Percentiles rank a stretch among this genome's conserved stretches.
These are phyloP conservation scores for Aspergillus terreus DNA, from an alignment of 2,329 filamentous ascomycete species.

Conservation along the genomic window DNA sequence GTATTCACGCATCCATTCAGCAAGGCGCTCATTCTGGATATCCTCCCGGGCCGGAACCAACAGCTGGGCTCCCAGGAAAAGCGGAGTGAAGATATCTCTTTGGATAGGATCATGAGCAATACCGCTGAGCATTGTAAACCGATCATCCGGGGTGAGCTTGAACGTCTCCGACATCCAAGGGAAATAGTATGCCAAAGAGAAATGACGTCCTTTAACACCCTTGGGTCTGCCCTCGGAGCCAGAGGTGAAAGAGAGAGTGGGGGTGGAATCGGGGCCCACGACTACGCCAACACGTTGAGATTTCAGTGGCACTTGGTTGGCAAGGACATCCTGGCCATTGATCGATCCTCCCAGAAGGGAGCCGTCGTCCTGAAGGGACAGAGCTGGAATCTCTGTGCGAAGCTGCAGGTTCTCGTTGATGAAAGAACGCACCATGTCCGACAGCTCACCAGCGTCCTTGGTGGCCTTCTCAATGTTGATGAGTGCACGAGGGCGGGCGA, in stretches of 20 bases:
- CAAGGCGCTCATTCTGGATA: slow-evolving; percentile 79
- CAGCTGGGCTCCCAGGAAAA: slow-evolving; percentile 78
- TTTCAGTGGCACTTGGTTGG: slow-evolving; percentile 50
- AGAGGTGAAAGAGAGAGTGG: slow-evolving; percentile 70
- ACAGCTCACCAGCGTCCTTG: slow-evolving; percentile 62
- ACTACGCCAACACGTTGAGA: slow-evolving; percentile 63
- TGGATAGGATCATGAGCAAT: slow-evolving; percentile 65
- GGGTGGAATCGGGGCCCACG: slow-evolving; percentile 80
- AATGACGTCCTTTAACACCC: slow-evolving; percentile 84
- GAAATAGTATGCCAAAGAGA: slow-evolving; percentile 79
- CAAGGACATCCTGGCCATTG: slow-evolving; percentile 65
- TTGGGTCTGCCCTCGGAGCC: slow-evolving; percentile 77
- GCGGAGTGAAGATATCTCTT: slow-evolving; percentile 80
- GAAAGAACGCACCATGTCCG: slow-evolving; percentile 60
- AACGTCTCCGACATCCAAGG: slow-evolving; percentile 91
- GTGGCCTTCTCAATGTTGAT: slow-evolving; percentile 71
- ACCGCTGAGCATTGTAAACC: slow-evolving; percentile 78
- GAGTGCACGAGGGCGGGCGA: slow-evolving; percentile 69
- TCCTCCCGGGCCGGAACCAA: slow-evolving; percentile 76
- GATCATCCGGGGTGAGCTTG: slow-evolving; percentile 64
- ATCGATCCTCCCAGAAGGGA: slow-evolving; percentile 64
- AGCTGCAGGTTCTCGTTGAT: slow-evolving; percentile 70
- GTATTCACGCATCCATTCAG: slow-evolving; percentile 81
- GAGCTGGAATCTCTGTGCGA: slow-evolving; percentile 68
- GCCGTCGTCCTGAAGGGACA: slow-evolving; percentile 70